Evolutionary conservation across 2,329 filamentous ascomycete genomes (phyloP).

Genomic region (Coleophoma cylindrospora): DNA sequence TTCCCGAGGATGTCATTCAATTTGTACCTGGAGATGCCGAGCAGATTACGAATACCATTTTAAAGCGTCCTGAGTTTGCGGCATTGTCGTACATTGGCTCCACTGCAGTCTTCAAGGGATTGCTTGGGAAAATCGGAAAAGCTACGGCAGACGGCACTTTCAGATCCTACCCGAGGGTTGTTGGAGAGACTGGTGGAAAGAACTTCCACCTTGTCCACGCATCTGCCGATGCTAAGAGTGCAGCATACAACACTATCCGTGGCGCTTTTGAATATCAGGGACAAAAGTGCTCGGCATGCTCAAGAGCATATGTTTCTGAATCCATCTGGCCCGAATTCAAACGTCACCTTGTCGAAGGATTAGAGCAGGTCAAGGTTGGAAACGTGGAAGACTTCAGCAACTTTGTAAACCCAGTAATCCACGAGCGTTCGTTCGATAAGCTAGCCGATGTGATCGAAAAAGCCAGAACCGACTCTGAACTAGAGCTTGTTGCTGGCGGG

Average conservation of each 20-base stretch:
- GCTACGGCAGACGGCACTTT: conserved; percentile 66
- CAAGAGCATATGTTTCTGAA: conserved; percentile 68
- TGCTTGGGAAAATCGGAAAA: conserved; percentile 86
- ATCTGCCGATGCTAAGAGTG: conserved; percentile 71
- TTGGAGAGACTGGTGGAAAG: conserved; percentile 89
- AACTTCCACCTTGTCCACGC: conserved; percentile 82
- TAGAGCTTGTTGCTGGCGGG: conserved; percentile 71
- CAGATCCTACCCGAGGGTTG: conserved; percentile 76
- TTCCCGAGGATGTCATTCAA: conserved; percentile 83
- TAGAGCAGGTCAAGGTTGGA: conserved; percentile 65
- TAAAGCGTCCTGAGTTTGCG: conserved; percentile 74
- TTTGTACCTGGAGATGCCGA: conserved; percentile 84
- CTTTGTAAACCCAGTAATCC: conserved; percentile 84
- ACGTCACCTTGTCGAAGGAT: conserved; percentile 55
- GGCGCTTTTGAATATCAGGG: conserved; percentile 86
- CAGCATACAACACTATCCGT: conserved; percentile 73
- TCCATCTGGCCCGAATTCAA: conserved; percentile 69
- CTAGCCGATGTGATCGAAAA: conserved; percentile 68
- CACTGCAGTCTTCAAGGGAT: conserved; percentile 79
- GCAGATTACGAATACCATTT: conserved; percentile 70
- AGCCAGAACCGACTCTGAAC: conserved; percentile 64
- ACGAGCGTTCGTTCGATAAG: conserved; percentile 74
- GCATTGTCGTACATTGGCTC: conserved; percentile 90
- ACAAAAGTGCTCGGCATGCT: conserved; percentile 84
- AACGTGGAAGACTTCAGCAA: conserved; percentile 61